Base-by-base conservation (phyloP, 129 eudicot genomes). In the Cynara cardunculus region DNA sequence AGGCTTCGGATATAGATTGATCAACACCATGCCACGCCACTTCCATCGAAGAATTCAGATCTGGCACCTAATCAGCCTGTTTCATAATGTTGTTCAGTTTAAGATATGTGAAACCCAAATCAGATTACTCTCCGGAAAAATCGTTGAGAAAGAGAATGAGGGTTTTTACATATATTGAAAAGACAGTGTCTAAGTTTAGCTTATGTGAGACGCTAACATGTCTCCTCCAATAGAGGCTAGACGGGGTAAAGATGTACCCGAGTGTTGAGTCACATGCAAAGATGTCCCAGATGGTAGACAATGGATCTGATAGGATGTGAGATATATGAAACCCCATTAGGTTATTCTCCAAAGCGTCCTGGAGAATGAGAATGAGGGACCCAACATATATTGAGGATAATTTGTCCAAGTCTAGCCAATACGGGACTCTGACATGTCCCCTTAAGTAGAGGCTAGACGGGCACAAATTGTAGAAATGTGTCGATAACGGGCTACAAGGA, bases 1-100 rank as follows among this genome's bases (percentile, higher is more conserved):
- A 44, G 31, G 37, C 32, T 76, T 68, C 30, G n/a, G 73, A 62
- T 56, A 73, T n/a, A 25, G 67, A 56, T 14, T 10, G 28, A 70
- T 71, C 24, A 16, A 19, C 16, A 49, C 70, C 74, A 19, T 5
- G 59, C 69, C 74, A 30, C 46, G 16, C 35, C 4, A 14, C 59
- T 12, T 10, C 65, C 41, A 66, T 44, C 28, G 67, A 41, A 61
- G 56, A 30, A 69, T 5, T 32, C 31, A 39, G 22, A 81, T 74
- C 80, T 21, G 14, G 70, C 69, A 64, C 19, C 72, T 26, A 75
- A 65, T 81, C 74, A 85, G 73, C 88, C 82, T 81, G 85, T 72
- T 19, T 59, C 77, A 69, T 25, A 35, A 73, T 64, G 28, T 41
- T 30, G 71, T 78, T 46, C 24, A 12, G 28, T 76, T 76, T 61